phyloP scores from a whole-genome alignment of 768 basidiomycete genomes.

The Leucogyrophana mollusca region DNA sequence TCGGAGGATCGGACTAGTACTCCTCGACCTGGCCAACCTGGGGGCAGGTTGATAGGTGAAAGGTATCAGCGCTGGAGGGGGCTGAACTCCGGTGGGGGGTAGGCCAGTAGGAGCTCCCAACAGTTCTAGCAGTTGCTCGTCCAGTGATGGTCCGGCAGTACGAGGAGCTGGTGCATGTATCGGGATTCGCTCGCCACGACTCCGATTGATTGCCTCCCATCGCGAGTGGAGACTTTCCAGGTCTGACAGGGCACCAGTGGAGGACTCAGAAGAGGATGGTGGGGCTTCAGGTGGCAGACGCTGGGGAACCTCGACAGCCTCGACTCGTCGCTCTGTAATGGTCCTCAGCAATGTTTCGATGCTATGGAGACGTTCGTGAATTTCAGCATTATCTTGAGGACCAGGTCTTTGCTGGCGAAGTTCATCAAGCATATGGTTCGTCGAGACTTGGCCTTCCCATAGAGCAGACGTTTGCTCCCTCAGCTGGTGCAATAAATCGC shows the following conservation, averaged over 20 bases:
- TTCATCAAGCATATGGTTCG: conserved; percentile 62
- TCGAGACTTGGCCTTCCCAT: conserved; percentile 58
- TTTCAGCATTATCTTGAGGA: conserved; percentile 39
- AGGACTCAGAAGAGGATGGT: conserved; percentile 27
- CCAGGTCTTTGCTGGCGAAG: conserved; percentile 48
- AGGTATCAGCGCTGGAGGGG: conserved; percentile 52
- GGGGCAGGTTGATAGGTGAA: conserved; percentile 54
- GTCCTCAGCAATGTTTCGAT: conserved; percentile 23
- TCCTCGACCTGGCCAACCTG: conserved; percentile 36
- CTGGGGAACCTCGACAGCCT: conserved; percentile 13
- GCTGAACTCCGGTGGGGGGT: conserved; percentile 38
- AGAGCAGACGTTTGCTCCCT: conserved; percentile 59
- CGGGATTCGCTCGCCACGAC: conserved; percentile 28
- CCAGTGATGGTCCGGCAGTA: conserved; percentile 49
- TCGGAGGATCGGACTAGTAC: conserved; percentile 36
- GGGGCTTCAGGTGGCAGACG: conserved; percentile 20
- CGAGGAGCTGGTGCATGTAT: conserved; percentile 45
- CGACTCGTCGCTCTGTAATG: conserved; percentile 9
- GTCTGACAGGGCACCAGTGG: conserved; percentile 25
- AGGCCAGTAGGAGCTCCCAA: conserved; percentile 45
- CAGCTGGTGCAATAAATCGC: conserved; percentile 55
- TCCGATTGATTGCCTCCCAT: conserved; percentile 23
- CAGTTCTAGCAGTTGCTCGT: conserved; percentile 60
- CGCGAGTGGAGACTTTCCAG: conserved; percentile 24
- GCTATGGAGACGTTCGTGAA: conserved; percentile 26